Base-by-base conservation (phyloP, 192 early-diverging fungal genomes). In the Coemansia sp. region DNA sequence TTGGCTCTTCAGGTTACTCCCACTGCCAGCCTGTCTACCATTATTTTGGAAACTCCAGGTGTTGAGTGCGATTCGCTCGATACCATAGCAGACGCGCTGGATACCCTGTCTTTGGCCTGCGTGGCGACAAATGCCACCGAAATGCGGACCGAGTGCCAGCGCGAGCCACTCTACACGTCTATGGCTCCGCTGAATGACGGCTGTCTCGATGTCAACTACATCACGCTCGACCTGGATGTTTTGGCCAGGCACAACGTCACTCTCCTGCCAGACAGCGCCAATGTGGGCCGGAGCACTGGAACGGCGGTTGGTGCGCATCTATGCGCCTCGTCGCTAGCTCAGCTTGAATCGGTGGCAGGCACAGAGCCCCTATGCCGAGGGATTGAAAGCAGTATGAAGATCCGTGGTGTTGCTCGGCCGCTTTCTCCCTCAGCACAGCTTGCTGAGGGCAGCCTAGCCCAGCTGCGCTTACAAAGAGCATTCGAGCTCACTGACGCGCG, bases 121-220 rank as follows among this genome's bases (percentile, higher is more conserved):
- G 39, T 50, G 2, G 35, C 47, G 10, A 66, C 52, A n/a, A 18
- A 39, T 33, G 16, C 33, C 0, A 47, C 69, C 6, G 61, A 73
- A 33, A 14, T 37, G 11, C 60, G 47, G 13, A 42, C 21, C 6
- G 78, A 81, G 45, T 69, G 63, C 12, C 45, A 64, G 2, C 42
- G 31, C 23, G 78, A 81, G 63, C 78, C 73, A 8, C 45, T 75
- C n/a, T 43, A 72, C 28, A 65, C 73, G 14, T 18, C 21, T 18
- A 3, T 64, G 18, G 18, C 65, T 13, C 73, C 78, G 1, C 68
- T 81, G 73, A 3, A 11, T 23, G 78, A 81, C 8, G 66, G 64
- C 25, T 81, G 78, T 35, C 60, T 81, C 8, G 66, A 60, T n/a
- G 70, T 81, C 36, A 65, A 42, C 67, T 81, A 81, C 39, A 23